Evolutionary conservation across 139 green algal species (phyloP), one percentile per base, ranked within the genome.

Genomic region (Chlamydomonas sp.): DNA sequence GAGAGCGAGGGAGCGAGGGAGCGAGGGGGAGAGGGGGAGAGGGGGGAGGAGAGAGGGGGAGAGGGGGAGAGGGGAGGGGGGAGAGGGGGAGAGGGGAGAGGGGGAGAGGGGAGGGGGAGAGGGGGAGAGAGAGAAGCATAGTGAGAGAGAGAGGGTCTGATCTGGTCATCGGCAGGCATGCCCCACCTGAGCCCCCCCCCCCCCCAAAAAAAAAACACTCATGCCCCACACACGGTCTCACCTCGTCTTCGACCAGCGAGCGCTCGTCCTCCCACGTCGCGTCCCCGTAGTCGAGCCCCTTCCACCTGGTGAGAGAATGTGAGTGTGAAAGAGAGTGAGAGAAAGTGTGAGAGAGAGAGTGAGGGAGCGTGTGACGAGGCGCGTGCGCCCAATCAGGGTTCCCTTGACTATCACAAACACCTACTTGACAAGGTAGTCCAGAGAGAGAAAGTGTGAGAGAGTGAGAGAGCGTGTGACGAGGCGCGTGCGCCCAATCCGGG

Each of bases 261-360:
- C 69, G 43, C 49, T 75, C 76, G 0, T 34, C 31, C 75, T 95
- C 88, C 90, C 90, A 96, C 2, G 89, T 96, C 39, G 70, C n/a
- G 50, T 92, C 87, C 0, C 26, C 38, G 72, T 96, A 94, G 47
- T 84, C 79, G 61, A 92, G 82, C 1, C 73, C 80, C 10, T 49
- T 4, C 90, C 89, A 95, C 73, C 95, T 96, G n/a, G 90, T 79
- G 8, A 91, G 76, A 57, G 47, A 57, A 57, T 57, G 13, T 54
- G 13, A 54, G 16, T 26, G 13, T 54, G 13, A 13, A 54, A 16
- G 16, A 13, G 43, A 13, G 13, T 16, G 43, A 13, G 43, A 13
- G 34, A 36, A 33, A 64, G 16, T 64, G 8, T 33, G 24, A 22
- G 30, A 26, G 6, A 64, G 24, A 36, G 22, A n/a, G n/a, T n/a